Conservation (phyloP, 306 rosid genomes). For the Elaeagnus macrophylla region DNA sequence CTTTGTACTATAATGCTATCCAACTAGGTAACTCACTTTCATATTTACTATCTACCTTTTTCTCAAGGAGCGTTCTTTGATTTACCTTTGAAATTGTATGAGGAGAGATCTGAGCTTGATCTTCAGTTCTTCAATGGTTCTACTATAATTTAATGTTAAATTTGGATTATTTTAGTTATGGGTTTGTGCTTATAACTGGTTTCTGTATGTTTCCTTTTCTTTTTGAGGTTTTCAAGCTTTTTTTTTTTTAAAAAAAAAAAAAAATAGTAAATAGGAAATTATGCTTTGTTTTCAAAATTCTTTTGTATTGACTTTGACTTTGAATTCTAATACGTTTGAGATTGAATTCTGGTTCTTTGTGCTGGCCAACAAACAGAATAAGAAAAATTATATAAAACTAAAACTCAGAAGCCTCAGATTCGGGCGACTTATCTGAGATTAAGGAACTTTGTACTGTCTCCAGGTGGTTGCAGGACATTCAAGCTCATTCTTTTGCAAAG, state of each 20-base stretch:
- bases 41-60: background rate
- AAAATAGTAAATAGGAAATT: too few species aligned
- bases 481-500: background rate
- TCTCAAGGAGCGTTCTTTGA: background rate
- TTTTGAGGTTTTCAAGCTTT: constrained; percentile 5
- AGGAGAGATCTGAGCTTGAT: constrained; percentile 2
- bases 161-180: constrained; percentile 4
- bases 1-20: constrained; percentile 16
- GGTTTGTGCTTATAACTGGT: constrained; percentile 4
- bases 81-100: background rate
- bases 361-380: background rate
- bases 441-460: constrained; percentile 1
- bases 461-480: constrained; percentile 11
- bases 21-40: constrained; percentile 8
- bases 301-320: constrained; percentile 16
- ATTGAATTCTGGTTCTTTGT: background rate
- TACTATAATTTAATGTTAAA: constrained; percentile 6
- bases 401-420: constrained; percentile 5
- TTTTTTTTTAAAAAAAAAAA: too few species aligned
- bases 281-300: constrained; percentile 6
- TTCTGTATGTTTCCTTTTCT: background rate
- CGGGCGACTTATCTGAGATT: constrained; percentile 3
- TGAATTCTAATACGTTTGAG: background rate
- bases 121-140: constrained; percentile 4
- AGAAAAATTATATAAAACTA: background rate